A percentile compares a stretch with the other conserved stretches of the same genome.
These are phyloP conservation scores for Eucalyptus grandis DNA, from an alignment of 345 rosid genomes.

Conservation along the genomic window DNA sequence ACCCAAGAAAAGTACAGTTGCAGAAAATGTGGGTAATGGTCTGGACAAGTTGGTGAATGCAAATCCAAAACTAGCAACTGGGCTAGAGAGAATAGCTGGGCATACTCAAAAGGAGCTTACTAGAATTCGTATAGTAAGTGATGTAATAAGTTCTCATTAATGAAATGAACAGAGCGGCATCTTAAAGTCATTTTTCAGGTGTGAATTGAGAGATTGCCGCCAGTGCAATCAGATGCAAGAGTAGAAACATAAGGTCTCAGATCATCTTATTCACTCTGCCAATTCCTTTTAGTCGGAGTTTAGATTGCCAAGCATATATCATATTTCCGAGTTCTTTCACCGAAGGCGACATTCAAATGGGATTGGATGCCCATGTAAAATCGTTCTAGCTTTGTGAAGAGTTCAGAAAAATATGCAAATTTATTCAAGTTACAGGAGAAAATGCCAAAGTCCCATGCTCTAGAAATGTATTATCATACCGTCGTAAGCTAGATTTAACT, in stretches of 20 bases:
- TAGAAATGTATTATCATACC: not conserved
- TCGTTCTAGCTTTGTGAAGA: not conserved
- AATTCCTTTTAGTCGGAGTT: not conserved
- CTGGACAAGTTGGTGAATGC: not conserved
- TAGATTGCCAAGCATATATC: not conserved
- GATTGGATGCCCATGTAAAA: not conserved
- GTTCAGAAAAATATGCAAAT: not conserved
- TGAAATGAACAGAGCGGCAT: not conserved
- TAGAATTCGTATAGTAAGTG: not conserved
- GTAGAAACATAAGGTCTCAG: not conserved
- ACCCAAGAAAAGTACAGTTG: not conserved
- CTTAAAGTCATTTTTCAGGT: not conserved
- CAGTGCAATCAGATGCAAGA: not conserved
- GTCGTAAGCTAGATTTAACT: not conserved
- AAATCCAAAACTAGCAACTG: not conserved
- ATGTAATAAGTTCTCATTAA: not conserved
- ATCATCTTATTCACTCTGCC: not conserved
- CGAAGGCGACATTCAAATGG: rapidly evolving
- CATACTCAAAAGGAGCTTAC: not conserved
- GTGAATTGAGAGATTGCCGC: not conserved
- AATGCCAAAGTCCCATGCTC: not conserved
- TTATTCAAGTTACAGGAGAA: not conserved
- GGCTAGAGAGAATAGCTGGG: not conserved
- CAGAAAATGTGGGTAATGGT: not conserved
- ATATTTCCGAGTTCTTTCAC: not conserved